Conservation (phyloP, 73 alveolate genomes). For the Paramecium primaurelia region DNA sequence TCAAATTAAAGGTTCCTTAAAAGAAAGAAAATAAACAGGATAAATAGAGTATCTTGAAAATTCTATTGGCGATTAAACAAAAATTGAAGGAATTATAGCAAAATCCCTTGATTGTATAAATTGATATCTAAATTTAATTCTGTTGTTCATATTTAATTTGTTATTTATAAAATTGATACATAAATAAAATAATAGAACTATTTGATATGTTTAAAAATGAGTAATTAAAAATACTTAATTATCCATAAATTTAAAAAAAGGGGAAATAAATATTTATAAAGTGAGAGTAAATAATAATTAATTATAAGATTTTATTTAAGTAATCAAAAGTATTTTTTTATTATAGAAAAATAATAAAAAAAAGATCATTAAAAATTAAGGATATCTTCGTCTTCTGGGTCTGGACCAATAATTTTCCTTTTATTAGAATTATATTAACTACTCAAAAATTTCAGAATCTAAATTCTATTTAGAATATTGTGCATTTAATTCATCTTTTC, state of each 20-base stretch:
- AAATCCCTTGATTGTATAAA: not conserved
- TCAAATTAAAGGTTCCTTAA: not conserved
- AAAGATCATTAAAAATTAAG: not conserved
- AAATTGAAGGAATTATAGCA: not conserved
- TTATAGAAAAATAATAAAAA: not conserved
- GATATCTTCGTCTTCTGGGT: not conserved
- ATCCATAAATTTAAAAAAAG: no score
- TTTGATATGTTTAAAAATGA: no score
- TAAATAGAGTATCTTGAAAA: not conserved
- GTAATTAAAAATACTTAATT: no score
- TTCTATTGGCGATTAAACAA: not conserved
- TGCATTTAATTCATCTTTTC: not conserved
- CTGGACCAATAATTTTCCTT: not conserved
- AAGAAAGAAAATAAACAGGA: not conserved
- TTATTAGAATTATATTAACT: not conserved
- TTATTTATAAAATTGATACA: not conserved
- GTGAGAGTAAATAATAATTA: no score
- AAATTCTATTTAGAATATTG: not conserved
- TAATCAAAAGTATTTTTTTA: not conserved
- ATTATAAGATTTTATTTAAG: not conserved
- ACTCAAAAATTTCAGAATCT: not conserved
- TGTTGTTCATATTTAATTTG: not conserved
- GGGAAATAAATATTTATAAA: no score
- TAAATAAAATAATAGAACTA: no score
- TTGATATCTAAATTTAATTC: not conserved